Evolutionary conservation across 2,329 filamentous ascomycete species (phyloP), one percentile per base, ranked within the genome.

Genomic region (Amylocarpus encephaloides): DNA sequence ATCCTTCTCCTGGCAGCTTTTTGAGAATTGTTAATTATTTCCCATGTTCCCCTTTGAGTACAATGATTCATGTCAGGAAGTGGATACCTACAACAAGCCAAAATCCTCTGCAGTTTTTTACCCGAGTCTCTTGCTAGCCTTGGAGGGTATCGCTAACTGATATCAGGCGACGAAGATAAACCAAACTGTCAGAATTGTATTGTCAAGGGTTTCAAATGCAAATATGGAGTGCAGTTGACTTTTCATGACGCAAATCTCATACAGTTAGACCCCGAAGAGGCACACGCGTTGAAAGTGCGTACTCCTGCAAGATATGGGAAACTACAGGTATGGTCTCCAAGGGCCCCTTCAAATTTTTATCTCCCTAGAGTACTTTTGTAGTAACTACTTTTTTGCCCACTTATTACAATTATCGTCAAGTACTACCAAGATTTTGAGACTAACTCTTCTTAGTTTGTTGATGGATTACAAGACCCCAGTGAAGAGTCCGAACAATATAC

Each of bases 111-210:
- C n/a, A n/a, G n/a, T n/a, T n/a, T n/a, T n/a, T n/a, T 26, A 26
- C 4, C 22, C 7, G 4, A 26, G 22, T 26, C 22, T 26, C 22
- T 26, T 26, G 22, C 7, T 7, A 7, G 7, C 22, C 7, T 26
- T 4, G 4, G 4, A 7, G 7, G 4, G 22, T 26, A 26, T 4
- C 22, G 22, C 22, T 26, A 26, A 26, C 22, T 26, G 22, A 26
- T 26, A 26, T 4, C 7, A 26, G 22, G 22, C 22, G 22, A 26
- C 51, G 75, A 78, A 62, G 64, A 63, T 12, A 77, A 74, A 55
- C 75, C 75, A 3, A 61, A 62, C 3, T 78, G 75, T 38, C 69
- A 68, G 41, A 72, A 74, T 53, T 78, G 75, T 51, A 60, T 70
- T 13, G 65, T 67, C 1, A 71, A 74, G 29, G 68, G 69, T 7